Base-by-base conservation (phyloP, 2,329 filamentous ascomycete genomes). In the Coccinonectria pachysandricola region DNA sequence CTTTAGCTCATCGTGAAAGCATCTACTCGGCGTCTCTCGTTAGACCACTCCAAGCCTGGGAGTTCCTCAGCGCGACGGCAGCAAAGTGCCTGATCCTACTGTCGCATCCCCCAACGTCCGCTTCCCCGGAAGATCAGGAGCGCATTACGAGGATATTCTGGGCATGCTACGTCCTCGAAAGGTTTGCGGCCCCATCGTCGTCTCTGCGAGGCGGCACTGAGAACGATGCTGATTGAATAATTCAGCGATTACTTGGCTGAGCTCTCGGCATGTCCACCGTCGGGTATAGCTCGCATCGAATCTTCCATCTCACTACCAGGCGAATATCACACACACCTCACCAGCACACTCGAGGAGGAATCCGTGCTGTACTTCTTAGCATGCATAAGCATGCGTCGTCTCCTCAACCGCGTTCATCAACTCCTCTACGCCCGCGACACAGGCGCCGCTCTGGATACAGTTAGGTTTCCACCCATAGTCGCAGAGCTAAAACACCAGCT, bases 131-230 rank as follows among this genome's bases (percentile, higher is more conserved):
- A 32, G 59, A 64, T 3, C 48, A 57, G 19, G 64, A 69, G 37
- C 60, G 64, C 3, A 57, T 66, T 1, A 49, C 60, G 9, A 50
- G 65, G 1, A 67, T 68, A 27, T 70, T 69, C 34, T 70, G 65
- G 65, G 62, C 65, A 0, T 68, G 65, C 30, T 69, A 68, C 28
- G 64, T 70, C 8, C 50, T 70, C 0, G 65, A 70, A 40, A 66
- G 62, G 63, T 60, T 19, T 12, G n/a, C n/a, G n/a, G n/a, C n/a
- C n/a, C n/a, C n/a, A n/a, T n/a, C n/a, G n/a, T n/a, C n/a, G n/a
- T n/a, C n/a, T n/a, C n/a, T n/a, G n/a, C n/a, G n/a, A n/a, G 10
- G n/a, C 11, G 4, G 5, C 3, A 2, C 17, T 3, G 7, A 10
- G 2, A 8, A 0, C 7, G 6, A 10, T 6, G 2, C n/a, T 10